Percentiles rank a stretch among this genome's conserved stretches.
Conservation (phyloP, 495 filamentous ascomycete genomes). For the Astrothelium macrocarpum region DNA sequence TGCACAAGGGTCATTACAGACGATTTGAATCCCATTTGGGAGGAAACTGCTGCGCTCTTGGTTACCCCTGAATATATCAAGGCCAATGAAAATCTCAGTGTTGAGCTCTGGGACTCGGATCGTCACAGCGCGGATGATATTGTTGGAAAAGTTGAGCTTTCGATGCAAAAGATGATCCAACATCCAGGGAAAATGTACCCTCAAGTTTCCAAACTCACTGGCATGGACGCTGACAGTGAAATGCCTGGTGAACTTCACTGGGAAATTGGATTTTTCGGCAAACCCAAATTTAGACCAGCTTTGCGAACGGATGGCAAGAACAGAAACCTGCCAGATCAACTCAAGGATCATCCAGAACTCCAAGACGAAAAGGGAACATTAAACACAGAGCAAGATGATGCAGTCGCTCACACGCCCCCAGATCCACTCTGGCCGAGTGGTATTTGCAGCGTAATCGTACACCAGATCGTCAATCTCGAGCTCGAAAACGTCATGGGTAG, state of each 20-base stretch:
- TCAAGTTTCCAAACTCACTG: constrained; percentile 73
- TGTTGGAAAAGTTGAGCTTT: constrained; percentile 86
- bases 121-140: constrained; percentile 83
- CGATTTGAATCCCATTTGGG: constrained; percentile 87
- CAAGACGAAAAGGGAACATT: constrained; percentile 84
- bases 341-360: constrained; percentile 64
- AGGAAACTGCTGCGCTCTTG: constrained; percentile 77
- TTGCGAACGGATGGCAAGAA: constrained; percentile 81
- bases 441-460: constrained; percentile 70
- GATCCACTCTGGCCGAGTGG: constrained; percentile 92
- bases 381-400: constrained; percentile 66
- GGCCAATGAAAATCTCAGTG: constrained; percentile 79
- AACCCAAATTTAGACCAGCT: constrained; percentile 73
- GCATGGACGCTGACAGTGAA: constrained; percentile 67
- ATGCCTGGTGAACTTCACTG: constrained; percentile 94
- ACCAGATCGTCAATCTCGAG: constrained; percentile 92
- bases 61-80: constrained; percentile 85
- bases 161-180: constrained; percentile 88
- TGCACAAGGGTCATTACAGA: constrained; percentile 92
- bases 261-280: constrained; percentile 91
- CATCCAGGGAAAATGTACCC: constrained; percentile 87
- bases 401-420: constrained; percentile 78
- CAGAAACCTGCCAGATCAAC: constrained; percentile 55
- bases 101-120: constrained; percentile 94
- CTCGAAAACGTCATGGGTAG: constrained; percentile 70